Evolutionary conservation across 306 rosid species (phyloP), one percentile per base, ranked within the genome.

Genomic region (Trichosanthes truncata): DNA sequence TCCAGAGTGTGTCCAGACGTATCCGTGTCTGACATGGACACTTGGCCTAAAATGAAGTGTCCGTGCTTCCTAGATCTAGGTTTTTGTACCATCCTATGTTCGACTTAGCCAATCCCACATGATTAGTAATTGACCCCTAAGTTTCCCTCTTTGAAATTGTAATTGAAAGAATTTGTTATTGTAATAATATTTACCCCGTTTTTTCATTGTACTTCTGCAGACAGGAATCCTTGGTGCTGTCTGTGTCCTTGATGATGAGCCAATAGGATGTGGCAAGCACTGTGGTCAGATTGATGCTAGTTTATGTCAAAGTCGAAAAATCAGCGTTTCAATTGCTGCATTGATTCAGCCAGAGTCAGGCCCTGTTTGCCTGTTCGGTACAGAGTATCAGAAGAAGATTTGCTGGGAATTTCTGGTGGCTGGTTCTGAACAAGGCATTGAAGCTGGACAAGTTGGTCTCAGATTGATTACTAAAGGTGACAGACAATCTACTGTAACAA

Each of bases 371-470:
- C 91, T 96, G 8, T 84, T 93, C 81, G 99, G 99, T 76, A 93
- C 98, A 0, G 99, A 96, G 87, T 96, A 88, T 88, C 92, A 89
- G 88, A 89, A 93, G 87, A 89, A 86, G 77, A 79, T 91, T 68
- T 96, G 99, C 85, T 96, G 99, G 99, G 99, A 96, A 91, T 82
- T 96, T 86, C 87, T 96, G 61, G 99, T 96, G 46, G 98, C 98
- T 76, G 99, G 99, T 86, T 89, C 97, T 73, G 99, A 96, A 85
- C 99, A 96, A 87, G 99, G 98, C 67, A 91, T 93, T 80, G 99
- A 96, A 85, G 99, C 99, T 71, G 99, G 99, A 78, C 99, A 93
- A 87, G 99, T 96, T 87, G 99, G 98, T 82, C 94, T 96, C 81
- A 83, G 99, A 87, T 88, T 96, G 87, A 96, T 96, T 81, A 93